A percentile compares a stretch with the other conserved stretches of the same genome.
Evolutionary conservation across 2,329 filamentous ascomycete species (phyloP).

Genomic region (Coniosporium tulheliwenetii): DNA sequence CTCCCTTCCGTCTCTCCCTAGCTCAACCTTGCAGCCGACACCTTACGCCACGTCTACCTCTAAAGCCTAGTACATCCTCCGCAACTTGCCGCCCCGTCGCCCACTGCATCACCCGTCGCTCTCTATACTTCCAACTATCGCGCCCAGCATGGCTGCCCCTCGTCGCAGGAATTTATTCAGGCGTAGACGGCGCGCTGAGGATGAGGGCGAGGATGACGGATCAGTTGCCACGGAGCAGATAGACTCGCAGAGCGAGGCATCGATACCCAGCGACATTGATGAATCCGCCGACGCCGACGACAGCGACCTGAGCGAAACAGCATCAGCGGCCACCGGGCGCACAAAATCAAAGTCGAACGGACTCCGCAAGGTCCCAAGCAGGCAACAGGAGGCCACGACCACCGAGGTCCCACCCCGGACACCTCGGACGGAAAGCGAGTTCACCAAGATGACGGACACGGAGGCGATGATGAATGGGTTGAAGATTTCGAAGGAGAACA

Average conservation of each 20-base stretch:
- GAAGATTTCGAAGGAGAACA: conserved; percentile 26
- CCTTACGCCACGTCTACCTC: no score
- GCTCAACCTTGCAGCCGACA: no score
- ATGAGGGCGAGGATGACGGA: conserved; percentile 54
- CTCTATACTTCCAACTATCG: background rate
- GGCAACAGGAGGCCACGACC: conserved; percentile 14
- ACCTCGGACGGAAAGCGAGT: conserved; percentile 5
- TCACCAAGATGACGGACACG: conserved; percentile 36
- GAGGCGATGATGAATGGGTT: conserved; percentile 46
- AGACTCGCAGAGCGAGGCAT: conserved; percentile 48
- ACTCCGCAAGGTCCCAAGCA: conserved; percentile 14
- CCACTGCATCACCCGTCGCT: background rate
- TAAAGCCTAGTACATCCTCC: background rate
- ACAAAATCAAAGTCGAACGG: conserved; percentile 20
- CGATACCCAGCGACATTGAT: conserved; percentile 39
- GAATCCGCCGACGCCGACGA: conserved; percentile 37
- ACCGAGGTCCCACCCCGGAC: conserved; percentile 1
- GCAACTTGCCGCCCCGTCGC: background rate
- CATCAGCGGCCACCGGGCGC: conserved; percentile 7
- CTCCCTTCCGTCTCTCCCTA: no score
- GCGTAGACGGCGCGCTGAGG: conserved; percentile 51
- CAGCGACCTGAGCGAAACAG: conserved; percentile 35
- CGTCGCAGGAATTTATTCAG: conserved; percentile 51
- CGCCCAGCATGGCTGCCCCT: conserved; percentile 30
- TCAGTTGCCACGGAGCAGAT: conserved; percentile 36